These are phyloP conservation scores for Cystobasidium pallidum DNA, from an alignment of 1,284 basidiomycete genomes.

Conservation along the genomic window DNA sequence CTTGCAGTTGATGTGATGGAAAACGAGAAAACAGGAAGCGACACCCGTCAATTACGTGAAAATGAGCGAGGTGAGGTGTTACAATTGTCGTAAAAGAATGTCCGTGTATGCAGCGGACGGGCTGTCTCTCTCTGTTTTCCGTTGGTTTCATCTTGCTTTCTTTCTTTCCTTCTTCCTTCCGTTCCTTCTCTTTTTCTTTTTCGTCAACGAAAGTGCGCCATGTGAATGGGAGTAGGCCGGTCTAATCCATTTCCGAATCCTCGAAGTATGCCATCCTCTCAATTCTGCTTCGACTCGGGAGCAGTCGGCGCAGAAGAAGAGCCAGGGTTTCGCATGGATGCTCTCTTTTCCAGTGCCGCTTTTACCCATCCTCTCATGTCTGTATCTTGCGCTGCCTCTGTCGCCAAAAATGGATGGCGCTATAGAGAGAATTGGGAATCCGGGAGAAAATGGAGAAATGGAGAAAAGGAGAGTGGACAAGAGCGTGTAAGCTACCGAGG, in stretches of 20 bases:
- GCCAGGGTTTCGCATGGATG: constrained; percentile 8
- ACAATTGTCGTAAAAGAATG: neutral
- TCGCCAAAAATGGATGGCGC: constrained; percentile 71
- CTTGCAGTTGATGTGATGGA: no score
- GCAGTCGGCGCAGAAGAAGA: constrained; percentile 18
- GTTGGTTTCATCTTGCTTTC: neutral
- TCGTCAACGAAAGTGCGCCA: no score
- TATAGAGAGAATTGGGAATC: constrained; percentile 52
- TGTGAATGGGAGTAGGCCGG: no score
- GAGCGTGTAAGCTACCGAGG: no score
- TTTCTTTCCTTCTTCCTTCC: no score
- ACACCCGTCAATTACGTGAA: no score
- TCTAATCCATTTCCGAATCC: no score
- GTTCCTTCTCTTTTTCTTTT: no score
- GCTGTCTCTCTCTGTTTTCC: neutral
- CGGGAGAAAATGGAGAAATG: no score
- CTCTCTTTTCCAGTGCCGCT: constrained; percentile 61
- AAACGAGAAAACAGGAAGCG: neutral
- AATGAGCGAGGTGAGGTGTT: neutral
- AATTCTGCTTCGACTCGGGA: neutral
- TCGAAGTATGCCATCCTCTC: no score
- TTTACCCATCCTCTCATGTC: constrained; percentile 70
- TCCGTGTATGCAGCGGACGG: constrained; percentile 2
- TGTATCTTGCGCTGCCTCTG: constrained; percentile 54
- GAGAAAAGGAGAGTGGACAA: no score